Evolutionary conservation across 1,284 basidiomycete genomes (phyloP), one percentile per base, ranked within the genome.

Genomic region (Ganoderma lucidum): DNA sequence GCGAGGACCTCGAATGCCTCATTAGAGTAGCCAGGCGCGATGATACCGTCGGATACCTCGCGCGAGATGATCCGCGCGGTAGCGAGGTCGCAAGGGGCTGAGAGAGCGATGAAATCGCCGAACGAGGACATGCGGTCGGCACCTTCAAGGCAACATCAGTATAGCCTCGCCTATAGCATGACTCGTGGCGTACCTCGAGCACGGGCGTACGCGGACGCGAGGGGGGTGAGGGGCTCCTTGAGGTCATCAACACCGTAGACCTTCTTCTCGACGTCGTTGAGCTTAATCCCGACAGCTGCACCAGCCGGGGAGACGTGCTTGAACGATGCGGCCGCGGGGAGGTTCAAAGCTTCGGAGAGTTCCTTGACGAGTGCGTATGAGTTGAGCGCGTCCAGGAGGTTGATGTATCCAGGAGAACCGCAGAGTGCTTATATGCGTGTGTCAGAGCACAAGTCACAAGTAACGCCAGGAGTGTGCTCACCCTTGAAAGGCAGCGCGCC

Each of bases 81-180:
- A 3, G 95, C 93, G 44, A 96, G 87, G 81, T 99, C 98, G 82
- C 96, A 98, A 44, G 91, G 90, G 66, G 95, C 92, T 32, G 96
- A 98, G 15, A 99, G 88, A 1, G 96, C 97, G 78, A 99, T 97
- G 81, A 99, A 98, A 84, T 99, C 98, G 32, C 97, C 97, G 79
- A 99, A 99, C 6, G 96, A 98, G 1, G 96, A 98, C 97, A 99
- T 99, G 67, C 97, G 92, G 82, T 99, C 98, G 23, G 97, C 98
- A 73, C 96, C 93, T 93, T 75, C 19, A 55, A 23, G 28, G 59
- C 10, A 30, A 61, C 23, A 30, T 61, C 23, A 61, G 59, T 28
- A 23, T 17, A 23, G n/a, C 56, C 19, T 23, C 3, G 32, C 12
- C 17, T 17, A 42, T 19, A 59, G 41, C 19, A 19, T 10, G 59